Base-by-base conservation (phyloP, 2,329 filamentous ascomycete genomes). In the Penicillium oxalicum region DNA sequence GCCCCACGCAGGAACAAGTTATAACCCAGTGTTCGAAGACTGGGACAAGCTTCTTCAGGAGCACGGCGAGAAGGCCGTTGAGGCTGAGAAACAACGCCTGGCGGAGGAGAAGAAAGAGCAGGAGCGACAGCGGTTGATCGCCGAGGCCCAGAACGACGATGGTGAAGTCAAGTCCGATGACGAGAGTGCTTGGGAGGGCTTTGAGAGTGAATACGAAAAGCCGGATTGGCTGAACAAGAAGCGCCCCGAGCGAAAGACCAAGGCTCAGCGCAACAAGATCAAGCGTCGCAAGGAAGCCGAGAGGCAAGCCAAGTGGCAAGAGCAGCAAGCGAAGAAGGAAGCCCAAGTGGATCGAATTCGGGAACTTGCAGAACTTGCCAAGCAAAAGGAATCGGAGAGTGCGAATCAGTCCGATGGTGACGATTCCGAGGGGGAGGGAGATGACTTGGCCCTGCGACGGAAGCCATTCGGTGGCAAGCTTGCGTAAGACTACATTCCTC, bases 201-300 rank as follows among this genome's bases (percentile, higher is more conserved):
- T 89, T 56, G 85, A 95, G 72, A 95, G 88, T 65, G 90, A 83
- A 58, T 80, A 79, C 65, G 80, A 88, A 48, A 85, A 89, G 58
- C 63, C 70, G 2, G 85, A 88, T 53, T 74, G 79, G 63, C 71
- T 83, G 45, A 83, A 81, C 61, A 80, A 80, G 52, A 95, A 95
- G 74, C 78, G 84, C 51, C 86, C 88, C 2, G 80, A 88, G 69
- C 79, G 91, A 61, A 97, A 97, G 75, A 94, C 89, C 2, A 87
- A 84, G 44, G 77, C 82, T 0, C 88, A 97, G 70, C 79, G 90
- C 53, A 97, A 97, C 73, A 90, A 86, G 67, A 84, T 87, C 62
- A 89, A 91, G 75, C 80, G 88, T 54, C 83, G 89, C 66, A 96
- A 95, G 74, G 89, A 91, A 63, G 87, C 88, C 45, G 91, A 96